These are phyloP conservation scores for Ceratocystis albifundus DNA, from an alignment of 2,329 filamentous ascomycete species.

Conservation along the genomic window DNA sequence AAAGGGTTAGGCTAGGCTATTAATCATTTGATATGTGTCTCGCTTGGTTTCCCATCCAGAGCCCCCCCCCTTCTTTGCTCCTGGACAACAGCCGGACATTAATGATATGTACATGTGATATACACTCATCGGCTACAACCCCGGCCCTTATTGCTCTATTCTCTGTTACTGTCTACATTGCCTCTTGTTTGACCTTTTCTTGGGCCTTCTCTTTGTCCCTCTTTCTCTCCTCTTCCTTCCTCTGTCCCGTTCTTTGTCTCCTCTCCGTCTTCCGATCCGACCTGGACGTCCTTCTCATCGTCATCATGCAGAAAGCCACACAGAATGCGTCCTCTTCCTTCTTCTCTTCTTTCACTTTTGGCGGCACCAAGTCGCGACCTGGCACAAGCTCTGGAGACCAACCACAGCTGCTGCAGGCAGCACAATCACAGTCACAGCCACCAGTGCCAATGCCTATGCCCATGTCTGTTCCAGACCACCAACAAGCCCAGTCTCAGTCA, in stretches of 20 bases:
- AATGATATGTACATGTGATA: too few species aligned
- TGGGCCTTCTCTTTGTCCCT: too few species aligned
- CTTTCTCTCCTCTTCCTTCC: neutral
- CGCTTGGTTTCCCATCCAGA: too few species aligned
- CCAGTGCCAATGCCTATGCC: neutral
- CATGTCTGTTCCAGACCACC: neutral
- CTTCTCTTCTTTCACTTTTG: conserved; percentile 29
- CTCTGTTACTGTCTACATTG: neutral
- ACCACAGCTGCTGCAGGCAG: conserved; percentile 19
- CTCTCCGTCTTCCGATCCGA: neutral
- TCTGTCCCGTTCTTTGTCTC: neutral
- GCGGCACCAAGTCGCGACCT: conserved; percentile 29
- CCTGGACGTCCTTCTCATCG: neutral
- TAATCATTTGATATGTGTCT: too few species aligned
- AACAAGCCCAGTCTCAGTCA: neutral
- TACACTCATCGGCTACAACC: too few species aligned
- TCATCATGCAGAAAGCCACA: conserved; percentile 21
- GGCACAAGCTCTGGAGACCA: conserved; percentile 31
- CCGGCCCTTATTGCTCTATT: too few species aligned
- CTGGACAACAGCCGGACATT: too few species aligned
- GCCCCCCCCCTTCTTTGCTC: too few species aligned
- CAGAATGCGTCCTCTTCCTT: conserved; percentile 31
- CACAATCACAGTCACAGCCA: neutral
- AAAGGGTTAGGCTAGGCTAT: too few species aligned
- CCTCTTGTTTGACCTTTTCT: neutral